Conservation (phyloP, 208 protist genomes). For the Zelonia costaricensis region DNA sequence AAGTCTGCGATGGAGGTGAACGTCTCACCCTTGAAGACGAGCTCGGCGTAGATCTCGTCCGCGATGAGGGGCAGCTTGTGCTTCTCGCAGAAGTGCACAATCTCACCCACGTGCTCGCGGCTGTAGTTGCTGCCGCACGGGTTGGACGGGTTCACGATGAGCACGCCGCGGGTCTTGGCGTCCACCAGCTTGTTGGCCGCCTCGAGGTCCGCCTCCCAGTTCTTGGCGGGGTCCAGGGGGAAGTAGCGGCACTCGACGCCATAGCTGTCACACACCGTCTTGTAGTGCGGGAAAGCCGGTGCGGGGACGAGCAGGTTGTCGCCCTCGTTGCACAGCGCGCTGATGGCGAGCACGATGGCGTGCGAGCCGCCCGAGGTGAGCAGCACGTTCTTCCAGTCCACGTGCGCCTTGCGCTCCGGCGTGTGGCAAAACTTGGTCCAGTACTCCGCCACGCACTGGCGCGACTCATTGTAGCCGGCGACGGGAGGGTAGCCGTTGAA, state of each 20-base stretch:
- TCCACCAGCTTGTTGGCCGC: constrained; percentile 76
- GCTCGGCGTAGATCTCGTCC: constrained; percentile 96
- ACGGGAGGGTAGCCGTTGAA: constrained; percentile 80
- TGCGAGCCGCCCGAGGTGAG: constrained; percentile 87
- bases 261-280: constrained; percentile 80
- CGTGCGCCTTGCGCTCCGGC: constrained; percentile 23
- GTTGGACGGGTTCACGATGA: constrained; percentile 96
- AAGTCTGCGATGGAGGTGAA: constrained; percentile 88
- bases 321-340: constrained; percentile 72
- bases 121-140: constrained; percentile 94
- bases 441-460: constrained; percentile 56
- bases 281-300: constrained; percentile 95
- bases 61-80: constrained; percentile 90
- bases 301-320: constrained; percentile 92
- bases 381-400: constrained; percentile 72
- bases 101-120: constrained; percentile 69
- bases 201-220: constrained; percentile 91
- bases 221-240: constrained; percentile 68
- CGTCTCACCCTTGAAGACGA: constrained; percentile 78
- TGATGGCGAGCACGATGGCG: constrained; percentile 87
- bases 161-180: constrained; percentile 77
- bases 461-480: constrained; percentile 43
- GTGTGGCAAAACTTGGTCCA: constrained; percentile 39
- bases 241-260: constrained; percentile 85
- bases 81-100: constrained; percentile 83